These are phyloP conservation scores for Lachnellula subtilissima DNA, from an alignment of 2,329 filamentous ascomycete genomes.

Conservation along the genomic window DNA sequence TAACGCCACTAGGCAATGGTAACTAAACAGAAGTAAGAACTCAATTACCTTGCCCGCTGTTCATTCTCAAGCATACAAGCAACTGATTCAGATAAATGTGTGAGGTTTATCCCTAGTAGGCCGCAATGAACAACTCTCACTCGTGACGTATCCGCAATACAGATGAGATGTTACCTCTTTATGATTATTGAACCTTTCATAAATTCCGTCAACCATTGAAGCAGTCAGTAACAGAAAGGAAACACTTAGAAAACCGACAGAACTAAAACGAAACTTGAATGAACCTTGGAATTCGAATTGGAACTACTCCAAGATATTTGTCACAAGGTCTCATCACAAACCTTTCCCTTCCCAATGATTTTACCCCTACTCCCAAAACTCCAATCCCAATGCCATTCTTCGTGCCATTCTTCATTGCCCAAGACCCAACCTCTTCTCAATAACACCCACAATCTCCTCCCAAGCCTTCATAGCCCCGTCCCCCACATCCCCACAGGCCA, in stretches of 20 bases:
- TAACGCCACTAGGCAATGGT: no score
- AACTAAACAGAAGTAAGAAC: no score
- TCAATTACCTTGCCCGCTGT: no score
- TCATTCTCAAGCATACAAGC: no score
- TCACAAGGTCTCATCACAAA: neutral
- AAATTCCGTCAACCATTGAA: neutral
- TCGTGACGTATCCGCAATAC: no score
- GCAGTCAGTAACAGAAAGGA: neutral
- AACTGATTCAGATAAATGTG: no score
- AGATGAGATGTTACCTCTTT: neutral
- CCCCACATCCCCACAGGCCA: slow-evolving; percentile 83
- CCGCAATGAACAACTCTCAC: no score
- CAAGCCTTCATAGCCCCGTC: slow-evolving; percentile 80
- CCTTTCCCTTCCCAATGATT: neutral
- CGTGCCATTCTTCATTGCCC: neutral
- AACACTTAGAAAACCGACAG: neutral
- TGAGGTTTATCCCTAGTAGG: no score
- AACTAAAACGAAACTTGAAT: neutral
- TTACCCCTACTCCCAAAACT: neutral
- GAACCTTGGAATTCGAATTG: neutral
- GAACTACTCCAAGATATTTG: neutral
- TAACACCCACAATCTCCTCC: slow-evolving; percentile 63
- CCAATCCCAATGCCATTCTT: neutral
- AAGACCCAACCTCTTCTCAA: slow-evolving; percentile 45
- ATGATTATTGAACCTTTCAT: neutral